Evolutionary conservation across 768 basidiomycete genomes (phyloP).

Genomic region (Rhizopogon salebrosus): DNA sequence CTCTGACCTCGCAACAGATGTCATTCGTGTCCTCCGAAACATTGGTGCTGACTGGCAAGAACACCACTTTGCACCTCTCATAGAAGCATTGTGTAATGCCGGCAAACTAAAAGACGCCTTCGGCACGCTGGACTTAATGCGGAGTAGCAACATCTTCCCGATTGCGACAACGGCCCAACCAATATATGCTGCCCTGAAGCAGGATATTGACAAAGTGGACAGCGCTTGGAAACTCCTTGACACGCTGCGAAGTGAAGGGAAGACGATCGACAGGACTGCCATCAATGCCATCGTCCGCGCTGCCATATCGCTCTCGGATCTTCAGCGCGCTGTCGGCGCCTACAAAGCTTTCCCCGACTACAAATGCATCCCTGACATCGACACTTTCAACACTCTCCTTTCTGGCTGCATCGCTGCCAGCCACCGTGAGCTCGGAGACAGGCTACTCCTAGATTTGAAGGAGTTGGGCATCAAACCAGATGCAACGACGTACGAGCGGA

Average conservation of each 20-base stretch:
- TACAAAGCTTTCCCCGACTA: conserved; percentile 62
- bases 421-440: conserved; percentile 65
- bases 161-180: conserved; percentile 46
- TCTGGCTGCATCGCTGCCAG: conserved; percentile 53
- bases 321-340: conserved; percentile 74
- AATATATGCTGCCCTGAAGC: conserved; percentile 44
- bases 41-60: conserved; percentile 52
- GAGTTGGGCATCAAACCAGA: conserved; percentile 50
- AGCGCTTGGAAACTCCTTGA: conserved; percentile 60
- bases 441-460: conserved; percentile 64
- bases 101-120: conserved; percentile 61
- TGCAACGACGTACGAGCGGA: conserved; percentile 54
- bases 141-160: conserved; percentile 44
- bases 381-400: conserved; percentile 68
- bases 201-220: conserved; percentile 53
- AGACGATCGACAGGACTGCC: conserved; percentile 49
- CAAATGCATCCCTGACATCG: conserved; percentile 48
- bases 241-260: conserved; percentile 48
- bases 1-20: conserved; percentile 63
- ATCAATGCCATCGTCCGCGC: conserved; percentile 67
- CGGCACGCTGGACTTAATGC: conserved; percentile 54
- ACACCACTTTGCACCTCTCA: conserved; percentile 70
- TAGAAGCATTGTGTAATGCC: conserved; percentile 66
- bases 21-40: conserved; percentile 48
- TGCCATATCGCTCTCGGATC: conserved; percentile 52